Percentiles rank a stretch among this genome's conserved stretches.
Conservation (phyloP, 768 basidiomycete genomes). For the Tricholoma hemisulphureum region DNA sequence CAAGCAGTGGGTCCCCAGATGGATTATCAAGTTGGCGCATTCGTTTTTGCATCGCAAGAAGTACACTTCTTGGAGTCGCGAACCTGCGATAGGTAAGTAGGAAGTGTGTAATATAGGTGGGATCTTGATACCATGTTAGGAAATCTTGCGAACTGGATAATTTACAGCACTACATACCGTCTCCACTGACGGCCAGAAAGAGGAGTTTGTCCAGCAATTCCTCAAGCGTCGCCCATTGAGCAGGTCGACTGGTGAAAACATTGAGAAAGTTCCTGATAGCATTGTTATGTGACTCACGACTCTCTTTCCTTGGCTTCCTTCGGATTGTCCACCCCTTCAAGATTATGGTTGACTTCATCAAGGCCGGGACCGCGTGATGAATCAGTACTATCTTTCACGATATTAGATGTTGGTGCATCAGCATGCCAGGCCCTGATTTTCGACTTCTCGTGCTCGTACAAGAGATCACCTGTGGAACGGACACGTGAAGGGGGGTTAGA, state of each 20-base stretch:
- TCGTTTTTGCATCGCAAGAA: slow-evolving; percentile 87
- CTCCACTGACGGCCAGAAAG: slow-evolving; percentile 80
- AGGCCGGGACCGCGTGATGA: neutral
- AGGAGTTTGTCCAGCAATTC: slow-evolving; percentile 80
- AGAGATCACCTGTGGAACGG: slow-evolving; percentile 54
- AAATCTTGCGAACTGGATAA: neutral
- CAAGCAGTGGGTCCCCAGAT: slow-evolving; percentile 79
- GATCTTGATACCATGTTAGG: slow-evolving; percentile 45
- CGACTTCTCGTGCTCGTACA: slow-evolving; percentile 39
- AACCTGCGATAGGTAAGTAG: slow-evolving; percentile 83
- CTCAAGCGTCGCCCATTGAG: slow-evolving; percentile 73
- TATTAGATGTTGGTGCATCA: neutral
- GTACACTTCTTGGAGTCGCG: slow-evolving; percentile 70
- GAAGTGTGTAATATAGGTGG: slow-evolving; percentile 75
- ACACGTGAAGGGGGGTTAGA: slow-evolving; percentile 52
- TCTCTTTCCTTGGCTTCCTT: slow-evolving; percentile 40
- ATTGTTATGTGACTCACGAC: slow-evolving; percentile 9
- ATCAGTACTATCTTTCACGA: neutral
- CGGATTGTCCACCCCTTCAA: slow-evolving; percentile 20
- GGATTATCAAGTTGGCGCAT: slow-evolving; percentile 75
- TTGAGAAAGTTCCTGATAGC: neutral
- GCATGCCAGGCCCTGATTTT: slow-evolving; percentile 15
- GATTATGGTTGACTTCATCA: neutral
- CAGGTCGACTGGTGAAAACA: slow-evolving; percentile 41
- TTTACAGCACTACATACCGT: slow-evolving; percentile 50